phyloP scores from a whole-genome alignment of 2,329 filamentous ascomycete species.

The Curvularia sp. region DNA sequence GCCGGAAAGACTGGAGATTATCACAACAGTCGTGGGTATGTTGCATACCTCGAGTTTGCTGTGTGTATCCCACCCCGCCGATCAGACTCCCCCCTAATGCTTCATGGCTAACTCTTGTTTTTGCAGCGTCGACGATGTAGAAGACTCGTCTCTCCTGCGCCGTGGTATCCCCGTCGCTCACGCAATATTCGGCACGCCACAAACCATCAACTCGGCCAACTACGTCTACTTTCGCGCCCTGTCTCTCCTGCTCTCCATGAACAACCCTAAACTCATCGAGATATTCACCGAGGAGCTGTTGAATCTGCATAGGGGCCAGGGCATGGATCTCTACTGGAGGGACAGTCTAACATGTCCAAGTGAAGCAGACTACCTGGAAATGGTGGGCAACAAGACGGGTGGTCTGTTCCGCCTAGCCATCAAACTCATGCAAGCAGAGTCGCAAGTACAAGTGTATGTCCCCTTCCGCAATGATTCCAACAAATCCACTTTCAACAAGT shows the following conservation, averaged over 20 bases:
- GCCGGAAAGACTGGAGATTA: slow-evolving; percentile 70
- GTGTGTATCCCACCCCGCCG: slow-evolving; percentile 35
- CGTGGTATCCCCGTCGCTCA: slow-evolving; percentile 84
- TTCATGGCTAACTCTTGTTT: not conserved
- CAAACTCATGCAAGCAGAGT: slow-evolving; percentile 86
- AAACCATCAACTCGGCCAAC: slow-evolving; percentile 90
- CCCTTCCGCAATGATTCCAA: not conserved
- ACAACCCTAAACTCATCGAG: slow-evolving; percentile 69
- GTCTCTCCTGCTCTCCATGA: slow-evolving; percentile 74
- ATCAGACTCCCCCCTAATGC: not conserved
- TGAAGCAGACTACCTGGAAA: slow-evolving; percentile 91
- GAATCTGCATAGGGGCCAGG: slow-evolving; percentile 85
- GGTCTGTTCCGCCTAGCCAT: slow-evolving; percentile 84
- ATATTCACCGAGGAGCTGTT: slow-evolving; percentile 84
- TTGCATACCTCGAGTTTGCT: slow-evolving; percentile 84
- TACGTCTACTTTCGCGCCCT: slow-evolving; percentile 86
- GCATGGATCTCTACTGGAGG: slow-evolving; percentile 91
- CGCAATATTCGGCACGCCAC: slow-evolving; percentile 81
- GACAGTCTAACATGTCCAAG: slow-evolving; percentile 83
- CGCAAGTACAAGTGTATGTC: slow-evolving; percentile 54
- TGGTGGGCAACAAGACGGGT: slow-evolving; percentile 91
- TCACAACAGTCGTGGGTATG: slow-evolving; percentile 83
- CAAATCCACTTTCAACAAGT: not conserved
- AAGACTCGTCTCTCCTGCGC: slow-evolving; percentile 79
- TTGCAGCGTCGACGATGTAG: slow-evolving; percentile 76